phyloP scores from a whole-genome alignment of 768 basidiomycete species.

The Termitomyces sp. region DNA sequence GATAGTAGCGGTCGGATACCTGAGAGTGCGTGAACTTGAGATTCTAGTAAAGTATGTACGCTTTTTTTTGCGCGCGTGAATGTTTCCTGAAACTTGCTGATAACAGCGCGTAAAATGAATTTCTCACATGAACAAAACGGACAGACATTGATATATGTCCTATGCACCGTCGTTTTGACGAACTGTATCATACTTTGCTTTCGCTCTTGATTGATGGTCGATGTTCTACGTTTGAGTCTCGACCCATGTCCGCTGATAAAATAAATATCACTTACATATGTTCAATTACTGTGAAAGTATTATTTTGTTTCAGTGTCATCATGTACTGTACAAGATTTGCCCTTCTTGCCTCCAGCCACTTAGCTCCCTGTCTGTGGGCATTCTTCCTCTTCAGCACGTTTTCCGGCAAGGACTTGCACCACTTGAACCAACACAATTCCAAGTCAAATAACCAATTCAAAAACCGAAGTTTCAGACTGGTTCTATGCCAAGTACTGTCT shows the following conservation, averaged over 20 bases:
- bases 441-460: too few species aligned
- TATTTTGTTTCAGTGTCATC: not conserved
- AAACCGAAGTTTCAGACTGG: too few species aligned
- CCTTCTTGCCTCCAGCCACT: not conserved
- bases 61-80: not conserved
- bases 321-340: not conserved
- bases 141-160: not conserved
- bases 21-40: too few species aligned
- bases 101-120: not conserved
- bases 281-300: not conserved
- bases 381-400: not conserved
- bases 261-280: not conserved
- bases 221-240: not conserved
- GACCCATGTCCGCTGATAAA: not conserved
- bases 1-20: constrained; percentile 30
- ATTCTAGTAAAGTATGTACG: too few species aligned
- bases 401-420: not conserved
- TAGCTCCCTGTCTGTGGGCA: not conserved
- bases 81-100: not conserved
- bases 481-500: too few species aligned
- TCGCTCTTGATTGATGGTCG: not conserved
- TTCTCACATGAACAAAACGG: not conserved
- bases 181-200: not conserved
- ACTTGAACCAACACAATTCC: too few species aligned
- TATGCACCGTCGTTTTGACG: not conserved